Conservation (phyloP, 441 rosid species). For the Erysimum cheiri region DNA sequence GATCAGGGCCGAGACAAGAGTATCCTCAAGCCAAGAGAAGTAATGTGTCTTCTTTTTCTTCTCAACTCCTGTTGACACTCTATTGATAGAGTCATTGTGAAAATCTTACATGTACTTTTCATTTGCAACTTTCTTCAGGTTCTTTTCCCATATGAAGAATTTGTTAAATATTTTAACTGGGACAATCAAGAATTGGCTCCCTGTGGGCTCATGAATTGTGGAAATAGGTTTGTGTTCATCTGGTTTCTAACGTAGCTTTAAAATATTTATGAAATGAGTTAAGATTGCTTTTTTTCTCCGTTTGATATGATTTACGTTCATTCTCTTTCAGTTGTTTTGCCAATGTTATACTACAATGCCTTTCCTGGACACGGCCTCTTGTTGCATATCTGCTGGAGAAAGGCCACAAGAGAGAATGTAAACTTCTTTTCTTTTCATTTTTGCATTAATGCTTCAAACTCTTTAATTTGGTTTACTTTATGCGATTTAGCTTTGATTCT, state of each 20-base stretch:
- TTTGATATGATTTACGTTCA: conserved; percentile 11
- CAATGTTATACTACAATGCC: conserved; percentile 95
- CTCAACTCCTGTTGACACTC: neutral
- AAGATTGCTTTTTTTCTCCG: conserved; percentile 2
- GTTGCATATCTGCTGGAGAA: conserved; percentile 87
- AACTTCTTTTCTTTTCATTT: conserved; percentile 18
- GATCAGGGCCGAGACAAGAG: conserved; percentile 47
- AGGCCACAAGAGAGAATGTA: conserved; percentile 87
- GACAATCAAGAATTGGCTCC: conserved; percentile 69
- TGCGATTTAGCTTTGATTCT: conserved; percentile 14
- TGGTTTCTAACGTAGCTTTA: conserved; percentile 10
- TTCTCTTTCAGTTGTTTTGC: conserved; percentile 83
- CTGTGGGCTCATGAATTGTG: conserved; percentile 94
- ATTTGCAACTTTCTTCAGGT: conserved; percentile 54
- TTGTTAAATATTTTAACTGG: conserved; percentile 77
- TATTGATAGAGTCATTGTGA: conserved; percentile 22
- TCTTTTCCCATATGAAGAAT: conserved; percentile 89
- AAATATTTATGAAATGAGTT: conserved; percentile 2
- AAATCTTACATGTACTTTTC: conserved; percentile 19
- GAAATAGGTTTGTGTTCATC: conserved; percentile 73
- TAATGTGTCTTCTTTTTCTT: conserved; percentile 35
- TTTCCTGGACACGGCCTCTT: conserved; percentile 85
- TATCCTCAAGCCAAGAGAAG: conserved; percentile 64
- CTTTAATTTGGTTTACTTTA: conserved; percentile 23
- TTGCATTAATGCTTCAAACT: conserved; percentile 1